Conservation (phyloP, 2,329 filamentous ascomycete species). For the Chaetomium sp. region DNA sequence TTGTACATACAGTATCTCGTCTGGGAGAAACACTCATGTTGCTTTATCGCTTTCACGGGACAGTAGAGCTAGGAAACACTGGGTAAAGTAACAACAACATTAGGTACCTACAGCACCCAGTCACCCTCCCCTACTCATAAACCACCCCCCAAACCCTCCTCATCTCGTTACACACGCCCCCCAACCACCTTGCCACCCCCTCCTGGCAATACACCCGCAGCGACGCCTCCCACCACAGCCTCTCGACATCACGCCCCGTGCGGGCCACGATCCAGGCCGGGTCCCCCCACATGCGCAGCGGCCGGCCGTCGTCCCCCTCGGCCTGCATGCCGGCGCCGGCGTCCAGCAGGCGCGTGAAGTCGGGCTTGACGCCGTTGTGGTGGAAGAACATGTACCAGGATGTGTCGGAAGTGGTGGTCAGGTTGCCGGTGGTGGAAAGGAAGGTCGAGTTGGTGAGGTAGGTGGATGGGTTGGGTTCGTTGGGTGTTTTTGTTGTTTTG, state of each 20-base stretch:
- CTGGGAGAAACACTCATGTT: background rate
- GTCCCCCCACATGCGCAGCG: constrained; percentile 39
- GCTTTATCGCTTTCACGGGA: background rate
- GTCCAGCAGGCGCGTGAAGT: constrained; percentile 37
- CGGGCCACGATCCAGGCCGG: constrained; percentile 33
- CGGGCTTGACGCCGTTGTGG: constrained; percentile 44
- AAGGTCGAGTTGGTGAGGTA: constrained; percentile 23
- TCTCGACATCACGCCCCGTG: constrained; percentile 42
- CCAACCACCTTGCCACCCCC: constrained; percentile 24
- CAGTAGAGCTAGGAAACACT: background rate
- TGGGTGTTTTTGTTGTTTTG: background rate
- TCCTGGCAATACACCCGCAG: constrained; percentile 37
- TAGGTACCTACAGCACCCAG: background rate
- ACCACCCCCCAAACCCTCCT: constrained; percentile 49
- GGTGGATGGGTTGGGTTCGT: background rate
- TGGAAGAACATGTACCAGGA: constrained; percentile 42
- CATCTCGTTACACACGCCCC: constrained; percentile 31
- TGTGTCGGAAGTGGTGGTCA: constrained; percentile 16
- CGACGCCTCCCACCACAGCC: constrained; percentile 39
- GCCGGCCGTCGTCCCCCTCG: constrained; percentile 32
- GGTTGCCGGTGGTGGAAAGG: constrained; percentile 19
- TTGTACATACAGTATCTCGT: background rate
- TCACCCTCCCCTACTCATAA: constrained; percentile 29
- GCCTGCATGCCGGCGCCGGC: constrained; percentile 29
- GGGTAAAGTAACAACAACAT: background rate